A percentile compares a stretch with the other conserved stretches of the same genome.
Conservation (phyloP, 106 monocot genomes). For the Xerophyta viscosa region DNA sequence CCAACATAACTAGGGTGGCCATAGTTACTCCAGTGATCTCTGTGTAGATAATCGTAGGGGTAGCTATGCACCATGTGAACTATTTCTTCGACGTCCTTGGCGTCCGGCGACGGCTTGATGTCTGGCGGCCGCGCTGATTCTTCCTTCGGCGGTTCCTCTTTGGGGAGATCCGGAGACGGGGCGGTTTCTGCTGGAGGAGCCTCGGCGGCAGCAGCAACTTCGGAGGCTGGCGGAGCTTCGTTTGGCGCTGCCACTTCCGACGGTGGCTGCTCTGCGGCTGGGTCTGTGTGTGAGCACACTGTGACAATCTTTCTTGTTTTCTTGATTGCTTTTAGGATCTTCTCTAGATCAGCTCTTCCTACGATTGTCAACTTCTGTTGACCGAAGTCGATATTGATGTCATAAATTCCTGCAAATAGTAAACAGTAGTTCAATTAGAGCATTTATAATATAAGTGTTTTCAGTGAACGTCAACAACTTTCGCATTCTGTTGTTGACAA, state of each 20-base stretch:
- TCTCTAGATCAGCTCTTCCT: conserved; percentile 42
- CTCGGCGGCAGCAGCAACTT: background rate
- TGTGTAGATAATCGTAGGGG: conserved; percentile 15
- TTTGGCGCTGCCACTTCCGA: conserved; percentile 9
- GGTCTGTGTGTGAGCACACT: conserved; percentile 50
- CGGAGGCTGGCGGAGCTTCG: conserved; percentile 8
- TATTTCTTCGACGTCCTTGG: conserved; percentile 7
- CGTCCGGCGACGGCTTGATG: conserved; percentile 14
- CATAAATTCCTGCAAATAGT: too few relatives aligned
- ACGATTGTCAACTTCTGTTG: conserved; percentile 56
- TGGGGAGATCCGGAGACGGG: conserved; percentile 6
- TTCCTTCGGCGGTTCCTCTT: background rate
- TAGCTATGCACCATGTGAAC: conserved; percentile 46
- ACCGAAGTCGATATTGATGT: conserved; percentile 24
- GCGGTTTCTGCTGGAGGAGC: conserved; percentile 1
- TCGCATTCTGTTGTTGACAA: too few relatives aligned
- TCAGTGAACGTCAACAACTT: too few relatives aligned
- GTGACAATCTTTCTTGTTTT: conserved; percentile 53
- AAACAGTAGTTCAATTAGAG: too few relatives aligned
- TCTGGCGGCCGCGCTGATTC: conserved; percentile 11
- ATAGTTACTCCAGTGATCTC: conserved; percentile 19
- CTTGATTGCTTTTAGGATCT: conserved; percentile 52
- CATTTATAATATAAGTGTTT: too few relatives aligned
- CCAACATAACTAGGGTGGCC: too few relatives aligned
- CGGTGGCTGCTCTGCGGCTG: conserved; percentile 18